Base-by-base conservation (phyloP, 768 basidiomycete species). In the Ephemerocybe angulata region DNA sequence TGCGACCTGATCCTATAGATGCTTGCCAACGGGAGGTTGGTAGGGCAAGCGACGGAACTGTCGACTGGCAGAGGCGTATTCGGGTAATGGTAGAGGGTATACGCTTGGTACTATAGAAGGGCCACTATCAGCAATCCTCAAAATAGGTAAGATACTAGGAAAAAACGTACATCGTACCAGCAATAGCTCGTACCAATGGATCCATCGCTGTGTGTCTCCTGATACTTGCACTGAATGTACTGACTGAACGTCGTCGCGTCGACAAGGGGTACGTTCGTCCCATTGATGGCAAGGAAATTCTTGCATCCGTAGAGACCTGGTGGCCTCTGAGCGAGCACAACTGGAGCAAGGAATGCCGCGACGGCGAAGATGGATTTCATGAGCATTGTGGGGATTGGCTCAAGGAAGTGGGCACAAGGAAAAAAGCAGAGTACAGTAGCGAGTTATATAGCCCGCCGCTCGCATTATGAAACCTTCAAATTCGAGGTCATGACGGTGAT, bases 51-150 rank as follows among this genome's bases (percentile, higher is more conserved):
- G 5, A 52, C 10, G 33, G 52, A 50, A 33, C 59, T 60, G 43
- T 60, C 59, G 6, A 58, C 49, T 12, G 54, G 57, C 7, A 56
- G 29, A 8, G 60, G 58, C 6, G 54, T 61, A 27, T 61, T 58
- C 19, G 60, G 60, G 52, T 55, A 58, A 30, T 58, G 57, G 33
- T 55, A 55, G 13, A 61, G 50, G 7, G 53, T 49, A 31, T 58
- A 56, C 40, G 40, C 55, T 29, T 52, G 53, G 33, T 55, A 58
- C 58, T 58, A 33, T n/a, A 41, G 38, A 17, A 44, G 12, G 3
- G 21, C 21, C 35, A 40, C 17, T 28, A 31, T 10, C 19, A 47
- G 44, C 10, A 37, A 40, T 25, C 30, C 24, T 27, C 21, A 22
- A 27, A 27, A 30, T 35, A 37, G 37, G 50, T n/a, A 17, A 37